Evolutionary conservation across 2,329 filamentous ascomycete species (phyloP), one percentile per base, ranked within the genome.

Genomic region (Penicillium sp.): DNA sequence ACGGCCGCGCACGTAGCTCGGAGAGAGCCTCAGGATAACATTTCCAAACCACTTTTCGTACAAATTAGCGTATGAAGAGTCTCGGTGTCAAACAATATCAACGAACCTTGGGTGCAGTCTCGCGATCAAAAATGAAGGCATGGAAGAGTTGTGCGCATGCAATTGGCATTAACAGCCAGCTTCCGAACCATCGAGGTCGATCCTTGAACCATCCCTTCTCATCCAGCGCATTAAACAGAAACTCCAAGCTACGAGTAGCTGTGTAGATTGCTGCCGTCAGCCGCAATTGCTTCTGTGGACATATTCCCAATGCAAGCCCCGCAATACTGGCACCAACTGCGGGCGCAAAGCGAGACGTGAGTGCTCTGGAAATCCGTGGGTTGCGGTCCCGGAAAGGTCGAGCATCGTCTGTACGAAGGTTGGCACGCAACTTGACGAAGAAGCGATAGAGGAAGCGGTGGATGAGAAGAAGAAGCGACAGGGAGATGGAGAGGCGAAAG

Each of bases 381-480:
- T 97, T 96, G 46, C 91, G 84, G 49, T 78, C 75, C 13, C 89
- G 80, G 69, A 97, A 96, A 0, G 87, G 84, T 48, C 80, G 78
- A 1, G 90, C 88, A 50, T 87, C 80, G n/a, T 87, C 80, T 31
- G 85, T 83, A 37, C 94, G 81, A 4, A 97, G 76, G 56, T 88
- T 88, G 1, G 79, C 76, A 42, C 91, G 84, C 38, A 97, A 74
- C 24, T 88, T 81, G 24, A 80, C 80, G 61, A 97, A 87, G 75
- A 97, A 95, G 52, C 91, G 87, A 71, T 91, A 88, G 26, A 97
- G 81, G 1, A 95, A 76, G 28, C 93, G 83, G 67, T 97, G 93
- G 53, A 95, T 81, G 38, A 97, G 81, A 19, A 97, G 78, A 55
- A 96, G 88, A 3, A 87, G 79, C 13, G 89, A 90, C 13, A 96